Evolutionary conservation across 495 filamentous ascomycete species (phyloP), one percentile per base, ranked within the genome.

Genomic region (Recurvomyces mirabilis): DNA sequence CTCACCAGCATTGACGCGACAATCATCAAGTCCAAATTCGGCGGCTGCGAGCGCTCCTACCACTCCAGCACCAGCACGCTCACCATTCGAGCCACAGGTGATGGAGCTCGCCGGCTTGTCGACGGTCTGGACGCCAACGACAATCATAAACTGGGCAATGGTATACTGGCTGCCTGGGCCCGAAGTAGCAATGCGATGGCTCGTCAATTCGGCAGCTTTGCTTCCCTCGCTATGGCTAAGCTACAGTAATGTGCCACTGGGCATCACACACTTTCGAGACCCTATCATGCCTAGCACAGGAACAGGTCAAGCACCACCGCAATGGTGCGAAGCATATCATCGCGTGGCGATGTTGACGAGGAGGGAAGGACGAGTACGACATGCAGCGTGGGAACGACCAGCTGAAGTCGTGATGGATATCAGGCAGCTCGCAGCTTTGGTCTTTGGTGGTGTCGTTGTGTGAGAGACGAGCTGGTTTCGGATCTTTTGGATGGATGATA

Each of bases 121-220:
- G 29, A 55, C 53, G 23, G 46, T 52, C 7, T 65, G 62, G 62
- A 49, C 59, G 23, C 57, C 54, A 2, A 58, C 55, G 0, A 59
- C 61, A 21, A 45, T 63, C 15, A 54, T 65, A 17, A 59, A 57
- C 38, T 65, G 60, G 59, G 62, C 60, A 12, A 65, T 65, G 62
- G 39, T 65, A 41, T 61, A 65, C 34, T 63, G 62, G 62, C 49
- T 65, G 11, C 62, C 62, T 1, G 62, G 60, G 1, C 62, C 59
- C 3, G 62, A 65, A 47, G 59, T 54, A 6, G 52, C 46, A 4
- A 47, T 63, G 2, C 50, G 58, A 1, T 65, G 60, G 62, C 55
- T 65, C 9, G 23, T 24, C 10, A 53, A 53, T 30, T 53, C 50
- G 5, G 18, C 38, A 13, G 15, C 30, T 1, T 15, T 53, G 3